phyloP scores from a whole-genome alignment of 805 yeast species.

The Schwanniomyces pseudopolymorphus region DNA sequence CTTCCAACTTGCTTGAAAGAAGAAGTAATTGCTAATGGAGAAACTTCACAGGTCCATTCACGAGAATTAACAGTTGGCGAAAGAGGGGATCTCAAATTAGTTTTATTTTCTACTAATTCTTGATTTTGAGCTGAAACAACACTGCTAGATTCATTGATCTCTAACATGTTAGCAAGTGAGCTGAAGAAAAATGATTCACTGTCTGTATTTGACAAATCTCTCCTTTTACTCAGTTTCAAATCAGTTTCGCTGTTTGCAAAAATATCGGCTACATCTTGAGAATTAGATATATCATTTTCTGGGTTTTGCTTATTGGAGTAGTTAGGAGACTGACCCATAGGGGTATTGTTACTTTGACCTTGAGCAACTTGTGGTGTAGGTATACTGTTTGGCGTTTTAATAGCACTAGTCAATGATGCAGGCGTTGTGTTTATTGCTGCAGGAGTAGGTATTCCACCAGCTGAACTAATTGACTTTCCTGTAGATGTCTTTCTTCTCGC shows the following conservation, averaged over 20 bases:
- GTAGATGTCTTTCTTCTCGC: constrained; percentile 19
- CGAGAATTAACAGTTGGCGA: constrained; percentile 30
- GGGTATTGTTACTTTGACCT: constrained; percentile 40
- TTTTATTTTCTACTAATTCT: constrained; percentile 1
- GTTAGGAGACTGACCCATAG: constrained; percentile 37
- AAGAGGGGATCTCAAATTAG: constrained; percentile 28
- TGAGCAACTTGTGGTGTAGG: constrained; percentile 41
- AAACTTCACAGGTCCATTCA: constrained; percentile 46
- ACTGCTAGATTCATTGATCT: constrained; percentile 32
- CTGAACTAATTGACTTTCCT: constrained; percentile 22
- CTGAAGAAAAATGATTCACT: constrained; percentile 51
- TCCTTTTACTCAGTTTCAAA: constrained; percentile 42
- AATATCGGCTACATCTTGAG: constrained; percentile 21
- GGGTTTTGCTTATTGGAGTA: constrained; percentile 13
- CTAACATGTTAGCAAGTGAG: constrained; percentile 50
- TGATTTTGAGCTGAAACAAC: constrained; percentile 11
- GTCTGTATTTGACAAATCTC: constrained; percentile 45
- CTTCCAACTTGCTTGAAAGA: constrained; percentile 46
- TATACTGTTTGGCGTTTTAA: constrained; percentile 45
- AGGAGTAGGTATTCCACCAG: constrained; percentile 34
- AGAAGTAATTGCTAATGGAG: constrained; percentile 43
- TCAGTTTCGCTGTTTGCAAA: constrained; percentile 32
- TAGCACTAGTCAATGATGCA: constrained; percentile 34
- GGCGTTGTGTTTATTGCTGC: constrained; percentile 34
- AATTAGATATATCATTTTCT: constrained; percentile 3